Conservation (phyloP, 1,284 basidiomycete genomes). For the Grifola frondosa region DNA sequence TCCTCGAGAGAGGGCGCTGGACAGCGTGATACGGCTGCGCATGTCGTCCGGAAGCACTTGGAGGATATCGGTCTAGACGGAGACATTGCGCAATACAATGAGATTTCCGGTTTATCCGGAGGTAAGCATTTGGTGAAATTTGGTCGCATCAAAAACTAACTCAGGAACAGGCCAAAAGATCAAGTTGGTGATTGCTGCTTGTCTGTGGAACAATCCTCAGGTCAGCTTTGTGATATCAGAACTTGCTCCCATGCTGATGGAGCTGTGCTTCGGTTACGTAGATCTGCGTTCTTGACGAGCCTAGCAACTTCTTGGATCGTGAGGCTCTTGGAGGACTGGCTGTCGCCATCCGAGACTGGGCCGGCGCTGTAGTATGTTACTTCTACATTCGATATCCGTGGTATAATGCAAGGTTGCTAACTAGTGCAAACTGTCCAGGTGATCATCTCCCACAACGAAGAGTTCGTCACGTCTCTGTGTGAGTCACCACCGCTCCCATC, state of each 20-base stretch:
- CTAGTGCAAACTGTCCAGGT: slow-evolving; percentile 49
- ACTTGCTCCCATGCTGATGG: neutral
- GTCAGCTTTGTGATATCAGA: slow-evolving; percentile 42
- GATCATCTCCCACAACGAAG: slow-evolving; percentile 95
- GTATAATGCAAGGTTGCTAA: slow-evolving; percentile 17
- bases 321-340: slow-evolving; percentile 91
- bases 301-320: slow-evolving; percentile 95
- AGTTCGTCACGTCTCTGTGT: slow-evolving; percentile 90
- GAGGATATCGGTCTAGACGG: slow-evolving; percentile 97
- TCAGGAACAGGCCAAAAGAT: slow-evolving; percentile 80
- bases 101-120: slow-evolving; percentile 88
- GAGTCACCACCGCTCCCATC: slow-evolving; percentile 32
- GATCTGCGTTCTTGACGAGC: slow-evolving; percentile 87
- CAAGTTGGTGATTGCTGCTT: slow-evolving; percentile 93
- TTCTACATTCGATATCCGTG: slow-evolving; percentile 15
- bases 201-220: slow-evolving; percentile 94
- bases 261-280: slow-evolving; percentile 21
- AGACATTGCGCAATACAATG: slow-evolving; percentile 96
- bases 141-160: neutral
- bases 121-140: slow-evolving; percentile 38
- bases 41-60: slow-evolving; percentile 84
- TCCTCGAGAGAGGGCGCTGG: slow-evolving; percentile 93
- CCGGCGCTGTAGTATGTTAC: slow-evolving; percentile 80
- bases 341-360: slow-evolving; percentile 96
- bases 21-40: slow-evolving; percentile 77